Conservation (phyloP, 116 monocot species). For the Dioscorea cayenensis region DNA sequence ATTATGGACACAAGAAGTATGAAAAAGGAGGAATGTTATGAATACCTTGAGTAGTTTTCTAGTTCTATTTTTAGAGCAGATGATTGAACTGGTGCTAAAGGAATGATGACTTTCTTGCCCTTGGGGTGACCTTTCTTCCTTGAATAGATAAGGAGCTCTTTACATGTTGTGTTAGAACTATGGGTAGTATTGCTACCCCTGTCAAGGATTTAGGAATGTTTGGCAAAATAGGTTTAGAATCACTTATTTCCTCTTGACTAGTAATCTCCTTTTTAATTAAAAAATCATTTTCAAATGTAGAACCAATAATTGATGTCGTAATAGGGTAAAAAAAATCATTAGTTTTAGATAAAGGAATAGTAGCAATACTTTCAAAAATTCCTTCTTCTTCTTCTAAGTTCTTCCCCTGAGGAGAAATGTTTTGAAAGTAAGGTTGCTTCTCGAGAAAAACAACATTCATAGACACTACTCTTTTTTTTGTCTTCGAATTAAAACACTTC, state of each 20-base stretch:
- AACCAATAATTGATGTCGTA: background rate
- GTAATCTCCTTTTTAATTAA: too few species aligned
- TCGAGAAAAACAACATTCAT: background rate
- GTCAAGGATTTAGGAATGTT: too few species aligned
- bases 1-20: background rate
- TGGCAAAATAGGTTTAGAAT: too few species aligned
- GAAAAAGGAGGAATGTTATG: background rate
- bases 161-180: too few species aligned
- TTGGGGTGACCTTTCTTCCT: too few species aligned
- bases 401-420: background rate
- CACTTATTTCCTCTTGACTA: too few species aligned
- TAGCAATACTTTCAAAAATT: background rate
- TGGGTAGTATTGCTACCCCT: too few species aligned
- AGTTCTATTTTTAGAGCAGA: background rate
- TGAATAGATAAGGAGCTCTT: too few species aligned
- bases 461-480: background rate
- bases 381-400: background rate
- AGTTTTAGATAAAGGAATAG: background rate
- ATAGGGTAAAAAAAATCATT: background rate
- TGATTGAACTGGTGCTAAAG: too few species aligned
- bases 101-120: too few species aligned
- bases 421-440: background rate
- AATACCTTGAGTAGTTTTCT: background rate
- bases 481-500: background rate
- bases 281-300: background rate